Evolutionary conservation across 345 rosid species (phyloP).

Genomic region (Eucalyptus virginea): DNA sequence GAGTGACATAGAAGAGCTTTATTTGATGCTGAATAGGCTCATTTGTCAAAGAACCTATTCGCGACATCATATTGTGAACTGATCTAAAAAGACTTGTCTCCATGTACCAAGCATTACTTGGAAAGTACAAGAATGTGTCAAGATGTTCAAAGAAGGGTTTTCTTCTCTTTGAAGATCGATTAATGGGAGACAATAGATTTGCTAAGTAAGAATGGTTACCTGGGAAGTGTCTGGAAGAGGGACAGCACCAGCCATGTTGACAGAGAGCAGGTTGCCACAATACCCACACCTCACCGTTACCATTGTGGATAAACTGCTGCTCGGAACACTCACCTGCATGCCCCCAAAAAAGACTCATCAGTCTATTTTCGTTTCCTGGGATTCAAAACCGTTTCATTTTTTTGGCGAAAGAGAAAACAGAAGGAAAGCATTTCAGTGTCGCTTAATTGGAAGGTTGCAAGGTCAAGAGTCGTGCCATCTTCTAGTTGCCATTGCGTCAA

Average conservation of each 20-base stretch:
- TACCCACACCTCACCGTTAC: conserved; percentile 98
- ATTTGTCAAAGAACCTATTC: neutral
- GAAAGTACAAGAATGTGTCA: neutral
- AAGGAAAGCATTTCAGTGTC: neutral
- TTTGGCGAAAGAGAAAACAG: neutral
- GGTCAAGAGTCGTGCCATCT: neutral
- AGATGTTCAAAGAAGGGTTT: neutral
- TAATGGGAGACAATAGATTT: neutral
- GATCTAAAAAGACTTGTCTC: neutral
- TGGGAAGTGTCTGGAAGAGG: conserved; percentile 46
- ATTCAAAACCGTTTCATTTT: neutral
- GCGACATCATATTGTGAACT: neutral
- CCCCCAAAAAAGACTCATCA: neutral
- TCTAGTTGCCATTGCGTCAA: neutral
- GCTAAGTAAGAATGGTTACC: conserved; percentile 13
- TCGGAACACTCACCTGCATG: conserved; percentile 79
- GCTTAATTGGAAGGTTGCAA: neutral
- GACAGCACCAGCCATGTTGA: conserved; percentile 60
- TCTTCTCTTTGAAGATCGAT: neutral
- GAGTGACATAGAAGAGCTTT: neutral
- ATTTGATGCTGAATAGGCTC: neutral
- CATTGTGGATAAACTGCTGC: conserved; percentile 45
- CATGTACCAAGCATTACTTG: neutral
- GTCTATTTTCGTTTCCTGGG: neutral
- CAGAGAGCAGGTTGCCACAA: conserved; percentile 79